Base-by-base conservation (phyloP, 768 basidiomycete genomes). In the Russula griseocarnosa region DNA sequence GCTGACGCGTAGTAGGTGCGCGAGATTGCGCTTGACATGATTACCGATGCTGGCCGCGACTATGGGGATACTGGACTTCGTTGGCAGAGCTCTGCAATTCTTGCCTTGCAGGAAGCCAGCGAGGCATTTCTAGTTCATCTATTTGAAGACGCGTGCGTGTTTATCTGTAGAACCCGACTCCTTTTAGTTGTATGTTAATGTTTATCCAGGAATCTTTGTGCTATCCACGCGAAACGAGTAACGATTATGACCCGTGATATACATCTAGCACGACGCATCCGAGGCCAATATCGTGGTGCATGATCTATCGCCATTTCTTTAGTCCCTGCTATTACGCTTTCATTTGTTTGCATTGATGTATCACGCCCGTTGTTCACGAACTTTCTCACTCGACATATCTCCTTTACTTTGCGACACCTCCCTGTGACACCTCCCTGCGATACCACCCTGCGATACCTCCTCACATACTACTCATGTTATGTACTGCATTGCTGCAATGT, bases 181-280 rank as follows among this genome's bases (percentile, higher is more conserved):
- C 60, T 50, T 9, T 42, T 16, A 36, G 30, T 51, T n/a, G 52
- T 57, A 6, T 20, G 38, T 44, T 53, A 13, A 24, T 63, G 38
- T 60, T 34, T 34, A 11, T 52, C 16, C 56, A 97, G 94, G 49
- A 97, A 98, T 74, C 79, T 97, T 38, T 99, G 97, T 71, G 95
- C 96, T 7, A 91, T 99, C 68, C 96, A 98, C 71, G 96, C 96
- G 18, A 98, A 96, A 76, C 88, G 96, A 70, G 96, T 98, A 5
- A 99, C 96, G 6, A 88, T 98, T 70, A 98, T 98, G 95, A 93
- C 94, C 61, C 83, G 89, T 57, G 97, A 99, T 70, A 95, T 99
- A 62, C 96, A 98, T 71, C 86, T 99, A 58, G 97, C 97, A 26
- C 82, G 97, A 60, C 84, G 97, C 67, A 94, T 98, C 79, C 85